These are phyloP conservation scores for Metschnikowia dekortorum DNA, from an alignment of 805 yeast species.

Conservation along the genomic window DNA sequence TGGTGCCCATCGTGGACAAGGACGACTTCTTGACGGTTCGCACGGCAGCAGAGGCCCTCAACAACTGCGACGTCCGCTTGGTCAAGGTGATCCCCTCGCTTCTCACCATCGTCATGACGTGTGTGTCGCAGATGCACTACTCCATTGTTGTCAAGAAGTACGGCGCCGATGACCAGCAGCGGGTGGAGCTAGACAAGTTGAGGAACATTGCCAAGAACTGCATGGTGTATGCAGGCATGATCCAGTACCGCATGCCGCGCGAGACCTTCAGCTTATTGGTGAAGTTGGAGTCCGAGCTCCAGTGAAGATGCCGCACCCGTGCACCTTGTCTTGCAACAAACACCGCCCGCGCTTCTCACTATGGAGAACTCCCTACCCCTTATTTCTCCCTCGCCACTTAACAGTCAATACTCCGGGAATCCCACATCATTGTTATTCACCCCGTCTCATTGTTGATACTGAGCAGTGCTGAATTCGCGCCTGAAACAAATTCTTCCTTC, in stretches of 20 bases:
- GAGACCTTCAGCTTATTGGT: slow-evolving; percentile 73
- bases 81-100: slow-evolving; percentile 77
- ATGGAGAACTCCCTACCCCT: too few species aligned
- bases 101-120: slow-evolving; percentile 75
- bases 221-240: slow-evolving; percentile 93
- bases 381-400: too few species aligned
- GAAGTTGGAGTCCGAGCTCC: slow-evolving; percentile 50
- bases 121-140: slow-evolving; percentile 56
- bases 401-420: too few species aligned
- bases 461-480: too few species aligned
- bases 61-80: slow-evolving; percentile 61
- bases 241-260: slow-evolving; percentile 86
- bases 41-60: slow-evolving; percentile 52
- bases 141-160: slow-evolving; percentile 41
- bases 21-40: slow-evolving; percentile 57
- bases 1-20: slow-evolving; percentile 56
- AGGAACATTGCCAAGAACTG: slow-evolving; percentile 70
- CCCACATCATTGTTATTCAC: too few species aligned
- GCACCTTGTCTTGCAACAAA: too few species aligned
- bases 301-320: not conserved
- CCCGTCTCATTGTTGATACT: too few species aligned
- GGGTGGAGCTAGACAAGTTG: slow-evolving; percentile 51
- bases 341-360: too few species aligned
- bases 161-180: slow-evolving; percentile 42
- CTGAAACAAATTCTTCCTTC: too few species aligned